Evolutionary conservation across 1,284 basidiomycete species (phyloP), one percentile per base, ranked within the genome.

Genomic region (Xanthoconium separans): DNA sequence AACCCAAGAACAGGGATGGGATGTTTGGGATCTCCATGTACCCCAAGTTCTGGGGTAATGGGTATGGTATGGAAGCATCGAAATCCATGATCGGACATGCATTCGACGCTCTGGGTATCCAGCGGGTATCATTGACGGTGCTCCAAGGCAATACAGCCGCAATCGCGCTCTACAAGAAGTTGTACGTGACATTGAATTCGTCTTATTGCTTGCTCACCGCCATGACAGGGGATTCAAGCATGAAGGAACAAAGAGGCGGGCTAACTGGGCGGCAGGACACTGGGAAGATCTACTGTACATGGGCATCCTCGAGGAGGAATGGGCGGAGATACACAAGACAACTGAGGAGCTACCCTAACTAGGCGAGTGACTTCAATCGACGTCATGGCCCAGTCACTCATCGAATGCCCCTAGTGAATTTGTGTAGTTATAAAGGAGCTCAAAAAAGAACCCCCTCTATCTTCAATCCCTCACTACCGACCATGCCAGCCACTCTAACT

Each of bases 1-100:
- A 66, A 47, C 53, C 64, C n/a, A 70, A 64, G 60, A 64, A 72
- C 41, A 58, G 64, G 7, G 61, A 65, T 44, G 66, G 52, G 12
- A 27, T 41, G 4, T 58, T 63, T 31, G 60, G 53, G n/a, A 61
- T 70, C 12, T 56, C 49, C 13, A 43, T 59, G 37, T 30, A 51
- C 22, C 58, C 56, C n/a, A 47, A 54, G 39, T 67, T 64, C 50
- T 66, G 61, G 62, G 59, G 59, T 0, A 63, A 59, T 24, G 63
- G 70, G 5, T 66, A 63, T 47, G 65, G 61, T 11, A 65, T 48
- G 27, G 66, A 72, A 53, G 63, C 57, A 6, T 53, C 61, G 5
- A 48, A 30, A 39, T 65, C 58, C 33, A 45, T 58, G 15, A 51
- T 69, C 22, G 65, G 59, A 30, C 54, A 69, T 44, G 61, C 64